A percentile compares a stretch with the other conserved stretches of the same genome.
Conservation (phyloP, 1,284 basidiomycete genomes). For the Apiotrichum domesticum region DNA sequence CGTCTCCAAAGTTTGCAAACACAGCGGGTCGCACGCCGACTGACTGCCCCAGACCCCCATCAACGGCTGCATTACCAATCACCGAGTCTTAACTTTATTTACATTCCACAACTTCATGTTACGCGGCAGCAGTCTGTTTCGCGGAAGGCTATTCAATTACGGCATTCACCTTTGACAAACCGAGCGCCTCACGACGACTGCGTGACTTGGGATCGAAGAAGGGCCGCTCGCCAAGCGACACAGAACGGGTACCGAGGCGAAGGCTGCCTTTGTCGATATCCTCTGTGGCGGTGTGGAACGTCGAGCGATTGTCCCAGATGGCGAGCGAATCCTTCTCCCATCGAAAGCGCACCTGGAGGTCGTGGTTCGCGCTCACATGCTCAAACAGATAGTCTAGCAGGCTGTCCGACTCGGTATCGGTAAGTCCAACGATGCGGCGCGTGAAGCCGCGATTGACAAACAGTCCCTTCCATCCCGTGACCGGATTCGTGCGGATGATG, state of each 20-base stretch:
- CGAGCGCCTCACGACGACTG: slow-evolving; percentile 10
- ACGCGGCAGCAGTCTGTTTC: too few species aligned
- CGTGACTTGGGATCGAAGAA: slow-evolving; percentile 47
- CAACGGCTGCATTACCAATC: too few species aligned
- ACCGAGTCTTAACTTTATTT: too few species aligned
- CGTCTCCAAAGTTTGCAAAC: too few species aligned
- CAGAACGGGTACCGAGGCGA: slow-evolving; percentile 57
- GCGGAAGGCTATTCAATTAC: too few species aligned
- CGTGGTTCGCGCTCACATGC: slow-evolving; percentile 48
- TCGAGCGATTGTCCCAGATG: slow-evolving; percentile 56
- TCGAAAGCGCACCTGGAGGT: slow-evolving; percentile 44
- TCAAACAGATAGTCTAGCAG: slow-evolving; percentile 45
- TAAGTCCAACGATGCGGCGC: slow-evolving; percentile 57
- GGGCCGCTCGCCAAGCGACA: slow-evolving; percentile 60
- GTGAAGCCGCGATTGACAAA: slow-evolving; percentile 63
- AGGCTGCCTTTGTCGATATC: slow-evolving; percentile 49
- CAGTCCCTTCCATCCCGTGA: slow-evolving; percentile 69
- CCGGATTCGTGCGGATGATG: slow-evolving; percentile 45
- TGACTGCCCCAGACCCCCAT: too few species aligned
- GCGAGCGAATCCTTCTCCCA: slow-evolving; percentile 40
- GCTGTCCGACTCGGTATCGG: slow-evolving; percentile 52
- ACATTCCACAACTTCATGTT: too few species aligned
- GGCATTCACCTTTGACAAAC: neutral
- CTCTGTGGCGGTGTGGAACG: slow-evolving; percentile 45
- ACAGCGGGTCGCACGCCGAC: too few species aligned